Conservation (phyloP, 225 moss, liverwort and hornwort genomes). For the Pseudoscleropodium purum region DNA sequence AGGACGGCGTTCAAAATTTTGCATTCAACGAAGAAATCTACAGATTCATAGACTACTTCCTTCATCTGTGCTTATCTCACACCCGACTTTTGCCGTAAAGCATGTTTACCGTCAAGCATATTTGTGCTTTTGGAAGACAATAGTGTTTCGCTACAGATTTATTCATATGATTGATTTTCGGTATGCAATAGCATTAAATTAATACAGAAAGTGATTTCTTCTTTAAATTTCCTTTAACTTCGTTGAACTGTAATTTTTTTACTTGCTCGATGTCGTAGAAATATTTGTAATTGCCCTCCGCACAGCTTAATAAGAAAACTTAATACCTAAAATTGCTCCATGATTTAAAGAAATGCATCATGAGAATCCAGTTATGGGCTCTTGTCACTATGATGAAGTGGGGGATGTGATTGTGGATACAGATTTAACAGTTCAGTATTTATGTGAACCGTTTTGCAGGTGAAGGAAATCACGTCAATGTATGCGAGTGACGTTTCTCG, state of each 20-base stretch:
- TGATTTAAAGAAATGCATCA: not conserved
- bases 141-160: not conserved
- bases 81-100: too few relatives aligned
- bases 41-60: too few relatives aligned
- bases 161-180: not conserved
- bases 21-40: not conserved
- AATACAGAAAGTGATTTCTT: not conserved
- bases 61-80: not conserved
- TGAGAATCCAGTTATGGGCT: not conserved
- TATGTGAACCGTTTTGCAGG: constrained; percentile 3
- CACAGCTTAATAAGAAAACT: too few relatives aligned
- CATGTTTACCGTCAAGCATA: not conserved
- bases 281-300: not conserved
- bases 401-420: not conserved
- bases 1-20: not conserved
- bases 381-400: not conserved
- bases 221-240: not conserved
- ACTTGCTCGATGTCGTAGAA: not conserved
- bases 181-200: not conserved
- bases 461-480: constrained; percentile 22
- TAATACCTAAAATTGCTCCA: not conserved
- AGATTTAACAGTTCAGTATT: not conserved
- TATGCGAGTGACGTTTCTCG: constrained; percentile 24
- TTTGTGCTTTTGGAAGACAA: not conserved
- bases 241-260: not conserved